A percentile compares a stretch with the other conserved stretches of the same genome.
phyloP scores from a whole-genome alignment of 345 rosid species.

The Bruguiera parviflora region DNA sequence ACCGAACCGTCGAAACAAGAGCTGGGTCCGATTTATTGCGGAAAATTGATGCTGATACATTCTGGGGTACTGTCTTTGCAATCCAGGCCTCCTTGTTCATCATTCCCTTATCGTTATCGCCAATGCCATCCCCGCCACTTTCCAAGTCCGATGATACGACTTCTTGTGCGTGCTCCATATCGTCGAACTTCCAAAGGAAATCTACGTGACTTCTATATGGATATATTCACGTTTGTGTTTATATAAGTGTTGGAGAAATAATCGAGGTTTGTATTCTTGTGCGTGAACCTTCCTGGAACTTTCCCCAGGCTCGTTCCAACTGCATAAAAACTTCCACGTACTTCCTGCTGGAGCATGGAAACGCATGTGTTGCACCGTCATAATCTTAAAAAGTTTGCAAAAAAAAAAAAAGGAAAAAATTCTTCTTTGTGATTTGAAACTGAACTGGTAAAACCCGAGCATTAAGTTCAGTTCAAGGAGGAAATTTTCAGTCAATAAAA shows the following conservation, averaged over 20 bases:
- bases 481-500: no score
- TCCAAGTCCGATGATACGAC: conserved; percentile 15
- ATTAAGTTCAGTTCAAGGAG: no score
- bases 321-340: conserved; percentile 36
- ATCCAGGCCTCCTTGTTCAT: conserved; percentile 10
- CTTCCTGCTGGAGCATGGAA: background rate
- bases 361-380: background rate
- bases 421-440: no score
- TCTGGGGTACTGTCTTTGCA: conserved; percentile 25
- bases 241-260: background rate
- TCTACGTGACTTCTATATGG: background rate
- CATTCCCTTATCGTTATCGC: background rate
- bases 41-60: conserved; percentile 28
- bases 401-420: no score
- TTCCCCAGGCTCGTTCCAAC: conserved; percentile 33
- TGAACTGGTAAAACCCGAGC: no score
- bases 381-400: no score
- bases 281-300: conserved; percentile 52
- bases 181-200: background rate
- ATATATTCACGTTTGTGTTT: background rate
- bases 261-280: background rate
- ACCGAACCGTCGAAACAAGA: conserved; percentile 29
- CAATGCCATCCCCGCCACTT: background rate
- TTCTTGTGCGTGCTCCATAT: background rate
- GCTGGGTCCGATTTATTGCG: conserved; percentile 38